Base-by-base conservation (phyloP, 257 asterid genomes). In the Buddleja alternifolia region DNA sequence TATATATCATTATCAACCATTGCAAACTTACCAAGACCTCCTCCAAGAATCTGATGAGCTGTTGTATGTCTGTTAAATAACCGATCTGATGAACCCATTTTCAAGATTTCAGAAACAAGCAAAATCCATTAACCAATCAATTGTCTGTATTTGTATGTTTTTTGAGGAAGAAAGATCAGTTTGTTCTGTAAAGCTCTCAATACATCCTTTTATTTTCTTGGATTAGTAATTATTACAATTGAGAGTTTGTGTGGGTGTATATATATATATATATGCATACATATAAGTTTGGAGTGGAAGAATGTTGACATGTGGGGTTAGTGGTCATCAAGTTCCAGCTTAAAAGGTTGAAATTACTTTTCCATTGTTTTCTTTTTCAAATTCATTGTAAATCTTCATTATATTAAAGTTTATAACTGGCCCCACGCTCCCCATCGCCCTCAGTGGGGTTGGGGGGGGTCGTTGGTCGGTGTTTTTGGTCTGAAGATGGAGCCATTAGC, bases 1-100 rank as follows among this genome's bases (percentile, higher is more conserved):
- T 20, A 50, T 23, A 39, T 60, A n/a, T n/a, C n/a, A n/a, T n/a
- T 41, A 56, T 17, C 9, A 45, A 67, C 14, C 29, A 48, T 32
- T 42, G 34, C 39, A 52, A 62, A 80, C 88, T 79, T 78, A 93
- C 98, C 89, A 73, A 84, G 67, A 24, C 96, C 88, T 37, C 83
- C 96, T 76, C 98, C 97, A 71, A 93, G 93, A 73, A 88, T 77
- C 80, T 90, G 86, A 88, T 88, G 96, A 83, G 86, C 66, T 52
- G 86, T 84, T 75, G 77, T 86, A 50, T 83, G 77, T 77, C 89
- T 80, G 71, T 86, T 70, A 48, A 90, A 85, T 67, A 90, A 56
- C 67, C 82, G 85, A 78, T 88, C 85, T 21, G 87, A 71, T 67
- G 92, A 81, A 77, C 79, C 88, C 97, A 92, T 92, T 75, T 74